Evolutionary conservation across 2,329 filamentous ascomycete genomes (phyloP).

Genomic region (Sporothrix brunneoviolacea): DNA sequence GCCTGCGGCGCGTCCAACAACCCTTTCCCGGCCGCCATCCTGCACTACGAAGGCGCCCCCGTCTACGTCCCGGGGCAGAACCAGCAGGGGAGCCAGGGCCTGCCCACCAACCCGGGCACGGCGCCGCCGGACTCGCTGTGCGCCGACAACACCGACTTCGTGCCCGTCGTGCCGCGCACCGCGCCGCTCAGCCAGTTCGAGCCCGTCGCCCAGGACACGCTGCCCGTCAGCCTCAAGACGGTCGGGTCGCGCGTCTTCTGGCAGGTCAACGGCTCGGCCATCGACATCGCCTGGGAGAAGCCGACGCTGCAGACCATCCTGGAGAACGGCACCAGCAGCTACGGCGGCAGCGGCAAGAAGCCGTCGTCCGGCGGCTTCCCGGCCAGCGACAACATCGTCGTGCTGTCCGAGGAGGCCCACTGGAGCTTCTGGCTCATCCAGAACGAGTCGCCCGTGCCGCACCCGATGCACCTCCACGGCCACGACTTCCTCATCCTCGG

Average conservation of each 20-base stretch:
- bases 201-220: constrained; percentile 10
- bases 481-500: constrained; percentile 23
- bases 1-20: constrained; percentile 20
- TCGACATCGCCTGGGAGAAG: constrained; percentile 31
- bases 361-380: not conserved
- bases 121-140: constrained; percentile 17
- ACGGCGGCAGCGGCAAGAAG: not conserved
- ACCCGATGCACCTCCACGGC: constrained; percentile 23
- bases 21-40: constrained; percentile 30
- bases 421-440: constrained; percentile 31
- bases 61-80: not conserved
- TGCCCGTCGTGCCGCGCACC: constrained; percentile 17
- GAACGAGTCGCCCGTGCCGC: constrained; percentile 22
- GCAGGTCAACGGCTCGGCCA: constrained; percentile 23
- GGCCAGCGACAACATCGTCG: not conserved
- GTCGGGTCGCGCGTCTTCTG: constrained; percentile 30
- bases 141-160: constrained; percentile 15
- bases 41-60: constrained; percentile 31
- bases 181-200: constrained; percentile 15
- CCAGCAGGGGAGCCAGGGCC: constrained; percentile 9
- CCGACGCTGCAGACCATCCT: constrained; percentile 30
- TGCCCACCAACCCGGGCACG: constrained; percentile 26
- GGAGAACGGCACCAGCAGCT: constrained; percentile 17
- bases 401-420: not conserved
- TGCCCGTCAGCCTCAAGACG: constrained; percentile 11